phyloP scores from a whole-genome alignment of 805 yeast genomes.

The Saturnispora kantuleensis region DNA sequence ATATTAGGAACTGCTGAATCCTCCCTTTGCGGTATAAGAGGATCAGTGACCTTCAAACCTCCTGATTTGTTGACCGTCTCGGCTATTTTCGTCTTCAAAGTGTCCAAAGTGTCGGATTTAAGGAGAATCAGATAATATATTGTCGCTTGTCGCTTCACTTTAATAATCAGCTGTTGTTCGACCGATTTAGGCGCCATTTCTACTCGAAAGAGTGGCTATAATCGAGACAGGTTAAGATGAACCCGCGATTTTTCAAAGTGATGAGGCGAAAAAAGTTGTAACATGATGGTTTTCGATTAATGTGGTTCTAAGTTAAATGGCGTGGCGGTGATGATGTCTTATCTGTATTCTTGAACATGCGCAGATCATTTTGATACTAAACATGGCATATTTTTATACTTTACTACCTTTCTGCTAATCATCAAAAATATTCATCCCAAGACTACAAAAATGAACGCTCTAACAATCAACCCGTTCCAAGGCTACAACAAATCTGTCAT shows the following conservation, averaged over 20 bases:
- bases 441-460: too few relatives aligned
- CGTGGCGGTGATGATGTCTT: too few relatives aligned
- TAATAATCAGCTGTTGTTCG: conserved; percentile 17
- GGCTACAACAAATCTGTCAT: too few relatives aligned
- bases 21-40: conserved; percentile 20
- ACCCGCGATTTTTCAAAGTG: too few relatives aligned
- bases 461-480: too few relatives aligned
- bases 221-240: too few relatives aligned
- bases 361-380: not conserved
- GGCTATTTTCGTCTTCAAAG: conserved; percentile 25
- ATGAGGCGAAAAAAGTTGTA: too few relatives aligned
- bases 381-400: not conserved
- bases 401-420: too few relatives aligned
- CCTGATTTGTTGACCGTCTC: conserved; percentile 38
- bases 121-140: conserved; percentile 26
- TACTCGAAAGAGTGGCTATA: not conserved
- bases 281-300: too few relatives aligned
- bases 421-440: too few relatives aligned
- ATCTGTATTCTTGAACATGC: too few relatives aligned
- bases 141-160: conserved; percentile 28
- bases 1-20: conserved; percentile 35
- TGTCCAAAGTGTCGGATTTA: conserved; percentile 17
- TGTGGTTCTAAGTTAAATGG: too few relatives aligned
- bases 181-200: conserved; percentile 22
- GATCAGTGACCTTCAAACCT: conserved; percentile 29